These are phyloP conservation scores for Umbilicaria muhlenbergii DNA, from an alignment of 495 filamentous ascomycete genomes.

Conservation along the genomic window DNA sequence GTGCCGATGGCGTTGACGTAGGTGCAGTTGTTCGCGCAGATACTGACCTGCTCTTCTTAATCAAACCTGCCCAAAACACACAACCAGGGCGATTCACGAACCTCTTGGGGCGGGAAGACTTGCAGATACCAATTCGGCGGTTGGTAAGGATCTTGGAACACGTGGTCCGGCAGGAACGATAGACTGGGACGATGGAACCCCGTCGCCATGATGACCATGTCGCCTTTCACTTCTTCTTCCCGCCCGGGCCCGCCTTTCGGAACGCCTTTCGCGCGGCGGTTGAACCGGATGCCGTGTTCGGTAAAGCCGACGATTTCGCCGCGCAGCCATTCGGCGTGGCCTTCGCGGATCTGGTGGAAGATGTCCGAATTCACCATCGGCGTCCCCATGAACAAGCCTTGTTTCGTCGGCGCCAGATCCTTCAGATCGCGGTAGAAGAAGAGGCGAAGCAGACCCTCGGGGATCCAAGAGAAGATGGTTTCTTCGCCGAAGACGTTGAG, in stretches of 20 bases:
- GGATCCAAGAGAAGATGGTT: conserved; percentile 59
- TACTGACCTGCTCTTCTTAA: conserved; percentile 26
- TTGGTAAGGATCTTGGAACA: conserved; percentile 52
- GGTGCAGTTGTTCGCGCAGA: conserved; percentile 72
- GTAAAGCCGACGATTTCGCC: conserved; percentile 59
- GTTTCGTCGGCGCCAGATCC: conserved; percentile 51
- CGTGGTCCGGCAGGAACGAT: conserved; percentile 53
- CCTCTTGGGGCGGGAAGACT: conserved; percentile 47
- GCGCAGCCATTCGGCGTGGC: conserved; percentile 63
- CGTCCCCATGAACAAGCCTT: conserved; percentile 65
- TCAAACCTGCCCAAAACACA: no score
- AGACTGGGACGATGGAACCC: conserved; percentile 62
- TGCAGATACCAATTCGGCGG: conserved; percentile 75
- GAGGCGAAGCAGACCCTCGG: conserved; percentile 54
- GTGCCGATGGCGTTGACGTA: conserved; percentile 70
- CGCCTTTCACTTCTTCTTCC: conserved; percentile 44
- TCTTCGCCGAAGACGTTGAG: conserved; percentile 70
- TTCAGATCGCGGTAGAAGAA: conserved; percentile 80
- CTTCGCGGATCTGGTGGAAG: conserved; percentile 58
- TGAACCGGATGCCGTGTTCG: conserved; percentile 51
- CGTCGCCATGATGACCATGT: conserved; percentile 73
- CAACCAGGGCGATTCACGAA: neutral
- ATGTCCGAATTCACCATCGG: conserved; percentile 79
- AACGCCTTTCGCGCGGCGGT: conserved; percentile 53
- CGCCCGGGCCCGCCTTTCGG: conserved; percentile 56